These are phyloP conservation scores for Phytomonas sp. DNA, from an alignment of 208 protist species.

Conservation along the genomic window DNA sequence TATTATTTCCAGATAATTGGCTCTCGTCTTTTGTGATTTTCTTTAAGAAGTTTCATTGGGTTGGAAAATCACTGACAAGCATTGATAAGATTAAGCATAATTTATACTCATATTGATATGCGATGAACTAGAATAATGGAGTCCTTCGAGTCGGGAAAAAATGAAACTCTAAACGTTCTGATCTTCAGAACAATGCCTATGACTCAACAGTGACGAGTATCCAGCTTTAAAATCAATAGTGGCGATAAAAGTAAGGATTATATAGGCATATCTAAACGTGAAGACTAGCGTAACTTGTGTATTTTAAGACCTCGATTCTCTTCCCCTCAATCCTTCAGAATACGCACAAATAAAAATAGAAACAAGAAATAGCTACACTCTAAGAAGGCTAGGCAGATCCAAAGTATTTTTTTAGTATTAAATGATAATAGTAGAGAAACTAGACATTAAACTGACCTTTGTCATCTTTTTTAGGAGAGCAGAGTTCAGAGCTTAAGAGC, in stretches of 20 bases:
- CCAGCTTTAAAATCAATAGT: not conserved
- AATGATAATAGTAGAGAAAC: not conserved
- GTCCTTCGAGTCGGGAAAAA: not conserved
- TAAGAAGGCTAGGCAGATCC: constrained; percentile 9
- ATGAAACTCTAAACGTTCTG: not conserved
- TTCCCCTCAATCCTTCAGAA: not conserved
- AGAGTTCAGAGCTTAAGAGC: constrained; percentile 3
- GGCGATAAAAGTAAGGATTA: not conserved
- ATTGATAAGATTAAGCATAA: not conserved
- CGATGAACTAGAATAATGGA: not conserved
- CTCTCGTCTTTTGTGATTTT: not conserved
- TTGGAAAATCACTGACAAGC: not conserved
- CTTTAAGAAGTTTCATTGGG: not conserved
- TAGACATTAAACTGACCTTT: not conserved
- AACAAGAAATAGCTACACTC: constrained; percentile 2
- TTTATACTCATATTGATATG: not conserved
- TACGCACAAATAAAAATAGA: not conserved
- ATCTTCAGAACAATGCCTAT: not conserved
- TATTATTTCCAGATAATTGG: not conserved
- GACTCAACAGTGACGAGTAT: not conserved
- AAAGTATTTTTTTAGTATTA: not conserved
- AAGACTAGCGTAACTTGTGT: not conserved
- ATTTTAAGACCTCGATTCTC: not conserved
- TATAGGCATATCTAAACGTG: not conserved
- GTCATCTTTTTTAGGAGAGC: not conserved